Base-by-base conservation (phyloP, 2,329 filamentous ascomycete genomes). In the Hypoxylon sp. region DNA sequence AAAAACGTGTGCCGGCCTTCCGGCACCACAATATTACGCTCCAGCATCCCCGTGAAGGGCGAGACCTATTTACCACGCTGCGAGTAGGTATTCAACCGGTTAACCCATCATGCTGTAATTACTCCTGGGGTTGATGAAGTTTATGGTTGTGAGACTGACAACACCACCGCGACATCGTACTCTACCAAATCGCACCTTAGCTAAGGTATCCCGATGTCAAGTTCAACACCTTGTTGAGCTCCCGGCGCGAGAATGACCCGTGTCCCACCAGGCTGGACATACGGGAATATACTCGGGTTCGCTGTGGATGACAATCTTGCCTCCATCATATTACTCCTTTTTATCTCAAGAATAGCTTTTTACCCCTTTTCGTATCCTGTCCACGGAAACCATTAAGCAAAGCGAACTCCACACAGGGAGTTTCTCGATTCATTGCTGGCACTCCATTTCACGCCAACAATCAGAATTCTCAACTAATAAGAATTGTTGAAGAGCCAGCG, bases 141-240 rank as follows among this genome's bases (percentile, higher is more conserved):
- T 29, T 7, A 21, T 27, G 12, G 43, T 46, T 3, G 43, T 29
- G 16, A 41, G 37, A 19, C 21, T 21, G 16, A 41, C 16, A 19
- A 2, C 16, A 41, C 5, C 16, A 11, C 37, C 37, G 11, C 14
- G 5, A 3, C 23, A 46, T 25, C 43, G 21, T 23, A n/a, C 21
- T 11, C 11, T 7, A 23, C 7, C 11, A 46, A 14, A n/a, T 46
- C 8, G 25, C 43, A 47, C 43, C 9, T 27, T 2, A 47, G 43
- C 43, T 27, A 9, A 27, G 21, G 43, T n/a, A 21, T 47, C 6
- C 43, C 43, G 43, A 27, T 5, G 12, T 27, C 4, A 47, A 47
- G 43, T n/a, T 47, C 19, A 27, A 47, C 78, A 52, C 80, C 80
- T 79, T 59, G 78, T 46, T 82, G 80, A 5, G 77, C 72, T n/a